Evolutionary conservation across 2,329 filamentous ascomycete species (phyloP), one percentile per base, ranked within the genome.

Genomic region (Aspergillus texensis): DNA sequence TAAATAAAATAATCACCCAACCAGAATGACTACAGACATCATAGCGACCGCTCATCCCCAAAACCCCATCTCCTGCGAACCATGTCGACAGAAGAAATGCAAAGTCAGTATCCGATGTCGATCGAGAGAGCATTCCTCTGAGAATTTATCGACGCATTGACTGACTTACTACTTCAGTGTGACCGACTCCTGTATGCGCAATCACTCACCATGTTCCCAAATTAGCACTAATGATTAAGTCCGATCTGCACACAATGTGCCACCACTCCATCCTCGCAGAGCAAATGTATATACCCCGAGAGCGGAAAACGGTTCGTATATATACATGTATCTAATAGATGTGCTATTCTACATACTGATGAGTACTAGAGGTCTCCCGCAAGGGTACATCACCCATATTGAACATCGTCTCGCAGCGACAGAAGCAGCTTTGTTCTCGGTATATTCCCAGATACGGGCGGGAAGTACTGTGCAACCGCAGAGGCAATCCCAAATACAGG

Each of bases 301-400:
- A 66, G 65, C 28, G 67, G 67, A 24, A 69, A 69, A 54, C 62
- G 67, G 67, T 68, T 60, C 9, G 50, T 39, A 46, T 39, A 39
- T 21, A 30, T 45, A 11, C 36, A 12, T 19, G 4, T 3, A 8
- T 34, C 8, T 12, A 6, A 9, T 19, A 26, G 6, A 3, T 2
- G 16, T 34, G 9, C 4, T 30, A 60, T n/a, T 12, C 11, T 36
- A 28, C 26, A 41, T 43, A 6, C 28, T 57, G 16, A 58, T 43
- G 21, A 9, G 12, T 11, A 4, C 41, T n/a, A 68, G 67, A 21
- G 67, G 67, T 28, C 65, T 69, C 5, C 67, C 67, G 4, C 65
- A 75, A 12, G 80, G 80, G 0, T 81, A 80, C 48, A 75, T 81
- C 6, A 78, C 73, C 4, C 73, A 72, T 21, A 57, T 81, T 4